Evolutionary conservation across 75 land plant genomes (phyloP), one percentile per base, ranked within the genome.

Genomic region (Pseudotsuga menziesii): DNA sequence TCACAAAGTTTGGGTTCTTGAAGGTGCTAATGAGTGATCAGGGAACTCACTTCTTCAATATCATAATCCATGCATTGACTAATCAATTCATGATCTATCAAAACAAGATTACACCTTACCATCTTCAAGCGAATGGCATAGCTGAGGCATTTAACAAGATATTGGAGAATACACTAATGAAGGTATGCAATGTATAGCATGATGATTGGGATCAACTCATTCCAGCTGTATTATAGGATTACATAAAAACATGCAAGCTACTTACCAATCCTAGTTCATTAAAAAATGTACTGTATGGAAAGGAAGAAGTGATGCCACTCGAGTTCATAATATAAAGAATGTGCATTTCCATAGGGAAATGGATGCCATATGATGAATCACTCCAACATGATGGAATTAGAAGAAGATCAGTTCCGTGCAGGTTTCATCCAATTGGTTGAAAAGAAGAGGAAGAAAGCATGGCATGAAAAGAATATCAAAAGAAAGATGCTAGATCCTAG

Each of bases 91-190:
- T 71, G 75, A 36, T 78, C 57, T 17, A 23, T 1, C 76, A 78
- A 0, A 55, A 29, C 0, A 70, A 52, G 57, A 71, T 36, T 14
- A 64, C 75, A 1, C 58, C 61, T 4, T 78, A 78, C 20, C 29
- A 78, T 32, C 75, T 75, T 0, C 75, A 71, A 27, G 80, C 13
- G 0, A 78, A 72, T 57, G 80, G 60, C 3, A 44, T 3, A 61
- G 61, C 26, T 0, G 80, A 71, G 27, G 9, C 44, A 6, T 25
- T 54, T 4, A 78, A 78, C 35, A 78, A 78, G 20, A 71, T 56
- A 2, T 4, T 70, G 2, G 3, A 36, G 5, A 7, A n/a, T 2
- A 56, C 5, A 1, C 23, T 78, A 4, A 78, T 25, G 13, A 61
- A 63, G 4, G 7, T 76, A 3, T 76, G 22, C 4, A 20, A 79